Evolutionary conservation across 129 eudicot species (phyloP).

Genomic region (Chrysanthemum seticuspe): DNA sequence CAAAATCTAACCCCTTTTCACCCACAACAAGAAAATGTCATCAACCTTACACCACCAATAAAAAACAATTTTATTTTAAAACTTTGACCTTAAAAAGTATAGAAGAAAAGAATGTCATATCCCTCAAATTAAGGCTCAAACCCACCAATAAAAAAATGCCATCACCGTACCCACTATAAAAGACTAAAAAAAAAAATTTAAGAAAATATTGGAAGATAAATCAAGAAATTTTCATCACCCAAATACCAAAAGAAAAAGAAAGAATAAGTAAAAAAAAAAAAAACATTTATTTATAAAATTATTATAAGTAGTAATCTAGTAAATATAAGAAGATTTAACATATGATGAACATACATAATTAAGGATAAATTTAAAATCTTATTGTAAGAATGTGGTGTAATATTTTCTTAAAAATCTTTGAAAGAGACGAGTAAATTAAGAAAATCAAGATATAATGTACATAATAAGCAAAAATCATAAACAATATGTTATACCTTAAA

Average conservation of each 20-base stretch:
- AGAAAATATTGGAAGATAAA: neutral
- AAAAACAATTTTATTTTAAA: slow-evolving; percentile 1
- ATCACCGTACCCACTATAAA: slow-evolving; percentile 17
- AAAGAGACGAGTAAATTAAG: too few species aligned
- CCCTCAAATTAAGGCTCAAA: neutral
- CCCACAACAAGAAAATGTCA: slow-evolving; percentile 23
- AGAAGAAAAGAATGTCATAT: slow-evolving; percentile 1
- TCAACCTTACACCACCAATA: slow-evolving; percentile 23
- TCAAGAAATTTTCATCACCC: neutral
- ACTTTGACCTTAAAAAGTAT: neutral
- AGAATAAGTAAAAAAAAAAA: too few species aligned
- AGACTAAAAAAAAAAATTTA: too few species aligned
- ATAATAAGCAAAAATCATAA: too few species aligned
- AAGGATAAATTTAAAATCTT: neutral
- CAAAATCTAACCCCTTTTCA: slow-evolving; percentile 91
- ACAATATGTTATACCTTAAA: slow-evolving; percentile 47
- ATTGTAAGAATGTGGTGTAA: neutral
- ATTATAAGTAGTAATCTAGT: too few species aligned
- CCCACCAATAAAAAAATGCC: slow-evolving; percentile 3
- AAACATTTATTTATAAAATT: too few species aligned
- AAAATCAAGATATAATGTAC: too few species aligned
- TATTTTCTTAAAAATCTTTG: too few species aligned
- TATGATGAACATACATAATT: neutral
- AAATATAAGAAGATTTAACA: neutral
- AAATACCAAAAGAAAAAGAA: too few species aligned